Evolutionary conservation across 1,139 yeast species (phyloP).

Genomic region (Magnusiomyces magnusii): DNA sequence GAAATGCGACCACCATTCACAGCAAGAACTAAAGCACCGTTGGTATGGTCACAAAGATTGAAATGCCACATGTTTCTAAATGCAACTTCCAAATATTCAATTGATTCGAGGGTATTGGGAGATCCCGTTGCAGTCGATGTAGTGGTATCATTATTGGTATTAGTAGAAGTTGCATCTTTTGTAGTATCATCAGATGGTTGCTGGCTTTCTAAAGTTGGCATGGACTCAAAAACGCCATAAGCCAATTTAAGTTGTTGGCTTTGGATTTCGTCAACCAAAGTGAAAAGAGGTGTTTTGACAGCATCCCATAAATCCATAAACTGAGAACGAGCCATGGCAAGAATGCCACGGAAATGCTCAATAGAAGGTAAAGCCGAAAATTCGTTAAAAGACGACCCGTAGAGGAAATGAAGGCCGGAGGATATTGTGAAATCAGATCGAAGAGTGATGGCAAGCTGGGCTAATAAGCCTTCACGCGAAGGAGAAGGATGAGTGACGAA

Average conservation of each 20-base stretch:
- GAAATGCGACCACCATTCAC: constrained; percentile 39
- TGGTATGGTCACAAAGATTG: constrained; percentile 55
- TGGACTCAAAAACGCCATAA: constrained; percentile 53
- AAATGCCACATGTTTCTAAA: constrained; percentile 74
- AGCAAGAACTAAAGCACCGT: constrained; percentile 39
- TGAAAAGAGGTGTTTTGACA: constrained; percentile 46
- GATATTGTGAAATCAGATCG: constrained; percentile 68
- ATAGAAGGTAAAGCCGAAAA: constrained; percentile 55
- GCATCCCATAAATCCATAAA: constrained; percentile 59
- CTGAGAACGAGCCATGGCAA: constrained; percentile 51
- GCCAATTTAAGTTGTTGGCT: constrained; percentile 45
- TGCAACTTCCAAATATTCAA: constrained; percentile 51
- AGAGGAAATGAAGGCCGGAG: constrained; percentile 65
- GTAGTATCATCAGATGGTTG: constrained; percentile 37
- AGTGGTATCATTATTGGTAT: neutral
- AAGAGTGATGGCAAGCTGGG: constrained; percentile 58
- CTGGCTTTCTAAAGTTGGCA: constrained; percentile 37
- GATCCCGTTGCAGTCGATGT: constrained; percentile 1
- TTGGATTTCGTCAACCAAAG: constrained; percentile 33
- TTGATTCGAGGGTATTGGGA: constrained; percentile 6
- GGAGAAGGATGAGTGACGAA: constrained; percentile 65
- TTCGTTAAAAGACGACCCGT: constrained; percentile 66
- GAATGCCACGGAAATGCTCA: constrained; percentile 47
- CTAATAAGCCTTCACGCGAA: constrained; percentile 56
- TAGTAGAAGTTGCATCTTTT: constrained; percentile 29